phyloP scores from a whole-genome alignment of 2,329 filamentous ascomycete species.

The Magnaporthiopsis rhizophila region DNA sequence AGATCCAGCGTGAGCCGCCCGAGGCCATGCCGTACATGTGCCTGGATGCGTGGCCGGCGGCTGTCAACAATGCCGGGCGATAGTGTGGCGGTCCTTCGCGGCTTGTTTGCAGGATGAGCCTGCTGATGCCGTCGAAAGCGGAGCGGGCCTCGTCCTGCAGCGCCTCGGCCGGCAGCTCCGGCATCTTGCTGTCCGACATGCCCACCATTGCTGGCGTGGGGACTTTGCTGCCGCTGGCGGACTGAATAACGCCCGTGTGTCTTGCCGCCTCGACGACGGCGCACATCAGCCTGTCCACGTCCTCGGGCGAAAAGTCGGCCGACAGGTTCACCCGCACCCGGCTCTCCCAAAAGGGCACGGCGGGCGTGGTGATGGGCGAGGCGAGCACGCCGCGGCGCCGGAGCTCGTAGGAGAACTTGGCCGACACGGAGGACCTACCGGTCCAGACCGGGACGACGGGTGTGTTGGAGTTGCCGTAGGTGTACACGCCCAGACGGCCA shows the following conservation, averaged over 20 bases:
- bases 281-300: constrained; percentile 9
- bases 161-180: too few species aligned
- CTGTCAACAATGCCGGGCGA: constrained; percentile 5
- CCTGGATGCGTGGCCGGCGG: constrained; percentile 8
- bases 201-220: neutral
- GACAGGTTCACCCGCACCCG: constrained; percentile 14
- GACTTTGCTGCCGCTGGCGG: neutral
- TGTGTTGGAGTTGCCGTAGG: constrained; percentile 8
- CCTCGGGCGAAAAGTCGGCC: constrained; percentile 9
- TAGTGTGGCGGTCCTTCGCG: neutral
- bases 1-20: constrained; percentile 10
- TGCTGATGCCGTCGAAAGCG: neutral
- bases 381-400: constrained; percentile 10
- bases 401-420: constrained; percentile 9
- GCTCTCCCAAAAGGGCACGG: constrained; percentile 10
- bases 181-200: neutral
- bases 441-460: constrained; percentile 9
- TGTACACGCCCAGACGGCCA: constrained; percentile 9
- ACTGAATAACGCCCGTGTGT: neutral
- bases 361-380: constrained; percentile 6
- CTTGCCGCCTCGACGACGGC: constrained; percentile 7
- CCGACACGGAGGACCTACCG: constrained; percentile 10
- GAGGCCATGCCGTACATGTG: constrained; percentile 11
- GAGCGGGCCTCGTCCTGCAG: neutral
- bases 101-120: neutral